phyloP scores from a whole-genome alignment of 2,329 filamentous ascomycete species.

The Coniochaeta pulveracea region DNA sequence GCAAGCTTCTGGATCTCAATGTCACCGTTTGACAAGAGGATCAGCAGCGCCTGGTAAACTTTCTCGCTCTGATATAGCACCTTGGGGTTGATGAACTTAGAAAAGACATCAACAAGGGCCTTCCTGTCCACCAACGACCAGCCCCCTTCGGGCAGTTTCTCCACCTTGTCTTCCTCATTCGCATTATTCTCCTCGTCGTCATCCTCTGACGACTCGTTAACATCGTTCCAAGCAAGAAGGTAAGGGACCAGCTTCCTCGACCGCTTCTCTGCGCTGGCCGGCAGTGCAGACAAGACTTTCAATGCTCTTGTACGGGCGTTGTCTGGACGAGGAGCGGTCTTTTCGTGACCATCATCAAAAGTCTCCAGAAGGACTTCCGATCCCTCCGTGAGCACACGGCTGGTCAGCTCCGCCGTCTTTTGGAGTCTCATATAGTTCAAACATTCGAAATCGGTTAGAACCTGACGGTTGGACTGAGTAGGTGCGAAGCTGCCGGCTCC shows the following conservation, averaged over 20 bases:
- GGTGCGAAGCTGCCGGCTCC: conserved; percentile 24
- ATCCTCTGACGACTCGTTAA: conserved; percentile 29
- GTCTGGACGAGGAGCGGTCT: conserved; percentile 34
- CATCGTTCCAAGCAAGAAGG: conserved; percentile 68
- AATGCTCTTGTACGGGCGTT: conserved; percentile 68
- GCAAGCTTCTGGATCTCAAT: conserved; percentile 78
- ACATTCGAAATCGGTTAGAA: conserved; percentile 72
- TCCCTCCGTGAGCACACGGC: conserved; percentile 39
- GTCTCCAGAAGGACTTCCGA: conserved; percentile 46
- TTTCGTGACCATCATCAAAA: conserved; percentile 54
- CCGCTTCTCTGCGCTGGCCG: conserved; percentile 70
- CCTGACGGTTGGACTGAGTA: conserved; percentile 21
- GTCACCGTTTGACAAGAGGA: conserved; percentile 77
- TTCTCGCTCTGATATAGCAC: conserved; percentile 69
- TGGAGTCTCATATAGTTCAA: conserved; percentile 57
- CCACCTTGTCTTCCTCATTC: conserved; percentile 34
- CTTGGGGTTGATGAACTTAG: conserved; percentile 75
- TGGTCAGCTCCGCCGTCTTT: conserved; percentile 36
- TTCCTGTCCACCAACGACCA: conserved; percentile 79
- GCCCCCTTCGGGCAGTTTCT: conserved; percentile 23
- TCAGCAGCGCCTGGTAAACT: conserved; percentile 65
- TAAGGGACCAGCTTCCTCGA: conserved; percentile 79
- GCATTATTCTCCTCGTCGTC: conserved; percentile 14
- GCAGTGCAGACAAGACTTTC: conserved; percentile 62
- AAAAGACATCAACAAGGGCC: conserved; percentile 68